These are phyloP conservation scores for Fusarium zealandicum DNA, from an alignment of 2,329 filamentous ascomycete genomes.

Conservation along the genomic window DNA sequence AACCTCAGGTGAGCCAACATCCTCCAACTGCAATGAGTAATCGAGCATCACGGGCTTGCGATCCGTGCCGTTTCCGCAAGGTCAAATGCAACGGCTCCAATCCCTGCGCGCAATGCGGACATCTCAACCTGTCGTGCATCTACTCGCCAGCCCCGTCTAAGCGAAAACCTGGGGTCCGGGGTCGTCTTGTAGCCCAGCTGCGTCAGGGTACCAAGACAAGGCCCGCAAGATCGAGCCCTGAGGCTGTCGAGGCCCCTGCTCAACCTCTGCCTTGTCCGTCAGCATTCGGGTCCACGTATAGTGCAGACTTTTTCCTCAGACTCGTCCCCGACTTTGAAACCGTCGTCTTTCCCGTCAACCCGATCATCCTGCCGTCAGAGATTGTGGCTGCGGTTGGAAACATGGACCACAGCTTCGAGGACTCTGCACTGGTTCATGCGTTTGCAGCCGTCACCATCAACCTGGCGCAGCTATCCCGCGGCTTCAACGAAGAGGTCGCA, in stretches of 20 bases:
- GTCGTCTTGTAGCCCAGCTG: slow-evolving; percentile 47
- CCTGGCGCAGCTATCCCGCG: slow-evolving; percentile 43
- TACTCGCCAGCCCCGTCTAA: slow-evolving; percentile 45
- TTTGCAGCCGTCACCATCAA: slow-evolving; percentile 49
- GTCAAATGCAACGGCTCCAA: slow-evolving; percentile 46
- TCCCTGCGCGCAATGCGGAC: slow-evolving; percentile 49
- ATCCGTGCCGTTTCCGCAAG: slow-evolving; percentile 50
- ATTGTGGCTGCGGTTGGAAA: slow-evolving; percentile 43
- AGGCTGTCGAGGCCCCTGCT: too few species aligned
- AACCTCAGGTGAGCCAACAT: too few species aligned
- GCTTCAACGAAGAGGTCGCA: slow-evolving; percentile 41
- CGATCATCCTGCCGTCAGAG: slow-evolving; percentile 44
- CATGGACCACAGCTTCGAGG: slow-evolving; percentile 46
- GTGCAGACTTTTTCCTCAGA: slow-evolving; percentile 44
- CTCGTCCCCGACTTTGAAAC: slow-evolving; percentile 47
- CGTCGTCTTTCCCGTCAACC: slow-evolving; percentile 49
- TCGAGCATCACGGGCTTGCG: slow-evolving; percentile 44
- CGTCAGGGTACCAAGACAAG: slow-evolving; percentile 38
- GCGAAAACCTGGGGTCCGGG: slow-evolving; percentile 46
- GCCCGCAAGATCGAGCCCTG: slow-evolving; percentile 14
- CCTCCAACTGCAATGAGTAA: slow-evolving; percentile 7
- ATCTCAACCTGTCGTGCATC: slow-evolving; percentile 46
- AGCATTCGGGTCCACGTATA: slow-evolving; percentile 32
- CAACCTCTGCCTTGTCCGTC: slow-evolving; percentile 16
- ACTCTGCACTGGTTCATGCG: slow-evolving; percentile 48